Evolutionary conservation across 129 eudicot genomes (phyloP), one percentile per base, ranked within the genome.

Genomic region (Flaveria brownii): DNA sequence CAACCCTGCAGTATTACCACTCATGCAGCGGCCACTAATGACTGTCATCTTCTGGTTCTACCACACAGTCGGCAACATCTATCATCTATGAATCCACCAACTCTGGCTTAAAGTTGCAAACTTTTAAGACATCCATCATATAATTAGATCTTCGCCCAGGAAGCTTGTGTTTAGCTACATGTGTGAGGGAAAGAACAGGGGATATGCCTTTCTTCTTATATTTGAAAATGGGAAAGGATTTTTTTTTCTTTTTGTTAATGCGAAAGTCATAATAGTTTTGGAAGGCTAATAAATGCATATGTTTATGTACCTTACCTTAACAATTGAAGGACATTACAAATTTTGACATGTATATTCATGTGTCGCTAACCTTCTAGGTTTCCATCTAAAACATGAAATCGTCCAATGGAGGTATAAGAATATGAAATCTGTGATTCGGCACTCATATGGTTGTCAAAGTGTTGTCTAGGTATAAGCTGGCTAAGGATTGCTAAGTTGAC

Each of bases 311-410:
- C 65, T 52, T 51, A 71, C 43, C 46, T 73, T 42, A 72, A 26
- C 56, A 73, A 15, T 41, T 62, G n/a, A n/a, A 74, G 45, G 42
- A 62, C 71, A 68, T 82, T 62, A 61, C 39, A 63, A 50, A 47
- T 16, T 54, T 54, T 54, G 25, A n/a, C 25, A 1, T 45, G 50
- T 17, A n/a, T 54, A 54, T 54, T 54, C 11, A 54, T 54, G 23
- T 17, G n/a, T 54, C 60, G n/a, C 25, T n/a, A 54, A 54, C 60
- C 60, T 54, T 54, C 60, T n/a, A 1, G 60, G 11, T 54, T 54
- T 54, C 60, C 60, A n/a, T 54, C 12, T 54, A 54, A 54, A 54
- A 17, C 56, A 15, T n/a, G 60, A 54, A 54, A 54, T 54, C 25
- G 26, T n/a, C 60, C 18, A 17, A 17, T 6, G 57, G 18, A 54